Base-by-base conservation (phyloP, 2,329 filamentous ascomycete species). In the Lasiodiplodia sp. region DNA sequence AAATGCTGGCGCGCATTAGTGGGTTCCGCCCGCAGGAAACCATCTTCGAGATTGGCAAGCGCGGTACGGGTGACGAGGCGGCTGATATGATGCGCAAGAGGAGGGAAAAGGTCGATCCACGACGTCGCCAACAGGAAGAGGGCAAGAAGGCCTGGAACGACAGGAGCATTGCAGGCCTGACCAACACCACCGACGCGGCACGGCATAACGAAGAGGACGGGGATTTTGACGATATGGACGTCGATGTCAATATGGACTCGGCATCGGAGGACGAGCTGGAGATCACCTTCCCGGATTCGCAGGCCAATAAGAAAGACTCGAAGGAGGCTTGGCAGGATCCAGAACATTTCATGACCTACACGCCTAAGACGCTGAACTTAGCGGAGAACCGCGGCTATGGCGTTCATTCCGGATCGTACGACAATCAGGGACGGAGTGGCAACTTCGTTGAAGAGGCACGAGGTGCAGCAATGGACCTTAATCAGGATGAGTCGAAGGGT, bases 341-440 rank as follows among this genome's bases (percentile, higher is more conserved):
- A 0, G 94, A 97, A 55, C 89, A 96, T 73, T 99, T 96, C 88
- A 98, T 99, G 94, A 92, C 93, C 11, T 99, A 99, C 85, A 92
- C 89, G 1, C 96, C 96, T 0, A 90, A 92, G 70, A 89, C 89
- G 52, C 87, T 88, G 73, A 96, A 95, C 78, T 85, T 91, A 4
- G 92, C 91, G 65, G 95, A 98, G 81, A 94, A 97, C 77, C 91
- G 92, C 67, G 96, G 91, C 14, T 99, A 99, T 81, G 94, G 94
- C 71, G 94, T 99, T 21, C 93, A 96, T 80, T 92, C 93, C 0
- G 93, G 93, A 62, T 89, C 87, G 11, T 82, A 83, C 72, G 82
- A 84, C 66, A 82, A 82, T 23, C 80, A 81, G 37, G 81, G 81
- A 44, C 77, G 81, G 68, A 86, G 85, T 73, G 85, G 87, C 67